Conservation (phyloP, 495 filamentous ascomycete genomes). For the Lepidopterella palustris region DNA sequence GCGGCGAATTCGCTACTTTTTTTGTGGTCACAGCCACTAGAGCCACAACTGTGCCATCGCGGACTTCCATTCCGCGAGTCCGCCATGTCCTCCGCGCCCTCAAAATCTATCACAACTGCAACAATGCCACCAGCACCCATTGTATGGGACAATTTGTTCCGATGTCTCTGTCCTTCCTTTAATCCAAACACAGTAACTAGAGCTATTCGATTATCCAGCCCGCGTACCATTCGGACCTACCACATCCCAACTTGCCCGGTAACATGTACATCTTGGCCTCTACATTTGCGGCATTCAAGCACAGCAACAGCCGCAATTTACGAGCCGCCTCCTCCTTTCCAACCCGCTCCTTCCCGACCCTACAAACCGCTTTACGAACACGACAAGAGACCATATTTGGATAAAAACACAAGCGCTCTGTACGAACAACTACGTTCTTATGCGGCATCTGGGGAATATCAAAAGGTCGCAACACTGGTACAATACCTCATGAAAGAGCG, state of each 20-base stretch:
- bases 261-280: not conserved
- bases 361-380: not conserved
- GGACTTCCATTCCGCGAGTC: not conserved
- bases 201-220: conserved; percentile 1
- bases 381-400: not conserved
- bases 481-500: conserved; percentile 55
- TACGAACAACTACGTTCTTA: conserved; percentile 44
- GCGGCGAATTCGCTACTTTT: too few species aligned
- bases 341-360: not conserved
- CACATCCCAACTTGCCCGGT: not conserved
- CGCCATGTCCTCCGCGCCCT: not conserved
- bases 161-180: conserved; percentile 35
- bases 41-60: too few species aligned
- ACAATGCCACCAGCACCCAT: too few species aligned
- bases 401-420: conserved; percentile 24
- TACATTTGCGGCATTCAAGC: not conserved
- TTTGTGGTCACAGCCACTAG: too few species aligned
- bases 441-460: conserved; percentile 25
- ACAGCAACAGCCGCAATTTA: not conserved
- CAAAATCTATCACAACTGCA: not conserved
- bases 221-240: not conserved
- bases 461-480: conserved; percentile 40
- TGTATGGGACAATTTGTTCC: conserved; percentile 36
- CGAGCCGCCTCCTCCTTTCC: not conserved
- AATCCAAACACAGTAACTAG: not conserved